Evolutionary conservation across 148 eudicot species (phyloP), one percentile per base, ranked within the genome.

Genomic region (Chenopodium album): DNA sequence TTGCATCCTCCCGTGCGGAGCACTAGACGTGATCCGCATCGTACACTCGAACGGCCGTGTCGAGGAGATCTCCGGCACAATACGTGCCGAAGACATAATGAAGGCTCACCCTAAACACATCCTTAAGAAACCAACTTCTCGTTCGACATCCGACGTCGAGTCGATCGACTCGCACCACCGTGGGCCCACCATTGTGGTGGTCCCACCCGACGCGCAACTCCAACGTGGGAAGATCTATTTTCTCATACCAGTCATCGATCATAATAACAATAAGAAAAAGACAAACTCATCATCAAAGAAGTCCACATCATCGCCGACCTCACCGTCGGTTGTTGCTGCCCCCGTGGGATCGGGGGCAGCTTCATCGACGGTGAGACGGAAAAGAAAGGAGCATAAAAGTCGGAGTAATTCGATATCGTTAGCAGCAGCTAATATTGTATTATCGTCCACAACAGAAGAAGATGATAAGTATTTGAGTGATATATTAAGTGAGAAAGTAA

Each of bases 1-100:
- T 10, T 94, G 98, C 90, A 92, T 94, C 79, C 87, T 94, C 16
- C 98, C 98, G 28, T 94, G 98, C 78, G 98, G 98, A 2, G 89
- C 91, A 1, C 84, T 94, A 31, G 98, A 94, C 82, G 98, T 94
- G 69, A 88, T 94, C 89, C 89, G 98, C 6, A 91, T 94, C 66
- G 97, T 94, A n/a, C 98, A 94, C 70, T 23, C 90, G 13, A 90
- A 89, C 79, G 98, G 98, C 82, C 87, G 84, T 34, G 94, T 94
- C 0, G 94, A 94, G 67, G 98, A 94, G 81, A 86, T 94, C 74
- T 82, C 90, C 48, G 91, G 90, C 44, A 62, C 90, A 1, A 80
- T 91, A 19, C 86, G 70, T 50, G 98, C 98, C 0, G 77, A 89
- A 13, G 94, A 94, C 29, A 66, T 94, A 65, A 79, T 94, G 83